Evolutionary conservation across 2,329 filamentous ascomycete genomes (phyloP), one percentile per base, ranked within the genome.

Genomic region (Nemania diffusa): DNA sequence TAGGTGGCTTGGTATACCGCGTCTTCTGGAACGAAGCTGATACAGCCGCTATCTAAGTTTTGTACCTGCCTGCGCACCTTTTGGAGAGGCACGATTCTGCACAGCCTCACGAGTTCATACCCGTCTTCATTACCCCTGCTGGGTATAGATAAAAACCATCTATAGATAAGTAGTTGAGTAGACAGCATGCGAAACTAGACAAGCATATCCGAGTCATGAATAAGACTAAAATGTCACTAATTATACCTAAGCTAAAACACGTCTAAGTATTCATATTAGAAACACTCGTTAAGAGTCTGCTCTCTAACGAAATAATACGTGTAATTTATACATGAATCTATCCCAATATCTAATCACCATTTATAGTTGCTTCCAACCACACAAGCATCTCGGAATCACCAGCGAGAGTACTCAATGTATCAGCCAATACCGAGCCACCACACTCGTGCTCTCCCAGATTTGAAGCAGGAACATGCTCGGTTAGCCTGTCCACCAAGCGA

Each of bases 401-500:
- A 13, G 59, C 68, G 20, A 73, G 2, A 11, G 20, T 32, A 26
- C 66, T 53, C 44, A 75, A 24, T 3, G 68, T 73, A 65, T 75
- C 72, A 26, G 69, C 65, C 5, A 72, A 9, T 50, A 74, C 64
- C 11, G 69, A 72, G 22, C 65, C 65, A 20, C 60, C 72, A 57
- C 73, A 74, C 52, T 75, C 72, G 20, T 71, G 66, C 42, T 61
- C 68, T 20, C 62, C 58, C 2, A 58, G 13, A 24, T 70, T 57
- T 32, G 24, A 57, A 13, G 52, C 37, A 40, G 40, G 56, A 5
- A 29, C 17, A 48, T 62, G 60, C 20, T 48, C 44, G 72, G 67
- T 37, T 79, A 73, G 57, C 78, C 75, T 20, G 81, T 64, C 34
- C 79, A 20, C 27, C 56, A 64, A n/a, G 29, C 57, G 56, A 20